phyloP scores from a whole-genome alignment of 495 filamentous ascomycete genomes.

The Tetracladium setigerum region DNA sequence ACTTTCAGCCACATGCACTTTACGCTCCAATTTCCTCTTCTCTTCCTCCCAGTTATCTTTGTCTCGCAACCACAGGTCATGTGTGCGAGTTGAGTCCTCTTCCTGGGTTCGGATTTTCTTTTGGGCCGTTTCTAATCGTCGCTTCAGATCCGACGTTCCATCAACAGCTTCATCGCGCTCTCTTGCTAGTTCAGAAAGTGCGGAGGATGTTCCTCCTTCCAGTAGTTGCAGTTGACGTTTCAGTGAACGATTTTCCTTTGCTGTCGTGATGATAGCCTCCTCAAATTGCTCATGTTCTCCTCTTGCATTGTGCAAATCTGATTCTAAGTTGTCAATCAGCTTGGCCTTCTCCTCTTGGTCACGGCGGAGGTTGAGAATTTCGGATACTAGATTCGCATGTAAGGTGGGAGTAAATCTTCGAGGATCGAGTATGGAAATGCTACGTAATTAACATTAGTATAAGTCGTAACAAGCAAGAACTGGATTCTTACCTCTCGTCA shows the following conservation, averaged over 20 bases:
- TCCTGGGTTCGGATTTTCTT: slow-evolving; percentile 75
- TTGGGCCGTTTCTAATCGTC: slow-evolving; percentile 69
- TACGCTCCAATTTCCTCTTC: slow-evolving; percentile 71
- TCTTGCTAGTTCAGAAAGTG: slow-evolving; percentile 69
- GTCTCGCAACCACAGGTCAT: slow-evolving; percentile 72
- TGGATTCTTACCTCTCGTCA: slow-evolving; percentile 45
- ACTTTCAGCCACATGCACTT: slow-evolving; percentile 79
- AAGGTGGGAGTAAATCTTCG: slow-evolving; percentile 90
- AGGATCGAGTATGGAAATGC: slow-evolving; percentile 74
- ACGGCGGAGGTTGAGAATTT: slow-evolving; percentile 79
- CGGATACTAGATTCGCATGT: slow-evolving; percentile 89
- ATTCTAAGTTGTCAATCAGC: slow-evolving; percentile 77
- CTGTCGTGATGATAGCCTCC: slow-evolving; percentile 47
- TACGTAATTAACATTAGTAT: slow-evolving; percentile 1
- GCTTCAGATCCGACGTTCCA: slow-evolving; percentile 61
- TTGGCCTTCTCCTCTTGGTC: slow-evolving; percentile 84
- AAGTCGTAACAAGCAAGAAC: background rate
- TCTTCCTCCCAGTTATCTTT: slow-evolving; percentile 76
- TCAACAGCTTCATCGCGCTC: slow-evolving; percentile 84
- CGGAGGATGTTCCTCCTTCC: slow-evolving; percentile 80
- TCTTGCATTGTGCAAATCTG: slow-evolving; percentile 57
- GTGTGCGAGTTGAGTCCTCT: slow-evolving; percentile 70
- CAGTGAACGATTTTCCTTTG: slow-evolving; percentile 69
- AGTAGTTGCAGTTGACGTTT: slow-evolving; percentile 79
- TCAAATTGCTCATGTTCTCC: slow-evolving; percentile 67